phyloP scores from a whole-genome alignment of 306 rosid genomes.

The Casuarina cunninghamiana region DNA sequence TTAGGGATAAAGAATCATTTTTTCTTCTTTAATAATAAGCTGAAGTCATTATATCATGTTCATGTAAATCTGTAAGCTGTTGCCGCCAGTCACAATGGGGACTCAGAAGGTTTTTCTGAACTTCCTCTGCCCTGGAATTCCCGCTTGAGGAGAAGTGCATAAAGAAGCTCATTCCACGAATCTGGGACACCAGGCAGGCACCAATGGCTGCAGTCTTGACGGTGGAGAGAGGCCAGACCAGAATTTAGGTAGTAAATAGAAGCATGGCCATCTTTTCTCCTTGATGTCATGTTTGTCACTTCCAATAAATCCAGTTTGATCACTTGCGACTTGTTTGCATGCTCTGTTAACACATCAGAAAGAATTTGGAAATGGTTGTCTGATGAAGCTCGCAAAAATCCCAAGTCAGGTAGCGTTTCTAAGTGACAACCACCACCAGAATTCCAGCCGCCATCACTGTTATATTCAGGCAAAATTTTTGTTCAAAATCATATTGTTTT shows the following conservation, averaged over 20 bases:
- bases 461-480: slow-evolving; percentile 28
- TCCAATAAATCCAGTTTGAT: slow-evolving; percentile 60
- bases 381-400: slow-evolving; percentile 32
- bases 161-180: slow-evolving; percentile 86
- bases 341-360: slow-evolving; percentile 47
- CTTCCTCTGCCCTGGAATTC: slow-evolving; percentile 25
- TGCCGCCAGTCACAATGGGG: slow-evolving; percentile 19
- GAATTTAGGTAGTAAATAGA: slow-evolving; percentile 56
- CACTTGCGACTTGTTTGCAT: slow-evolving; percentile 32
- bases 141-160: slow-evolving; percentile 62
- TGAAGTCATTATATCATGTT: not conserved
- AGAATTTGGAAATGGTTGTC: slow-evolving; percentile 46
- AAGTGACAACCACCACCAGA: slow-evolving; percentile 84
- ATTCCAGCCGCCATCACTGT: slow-evolving; percentile 89
- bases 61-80: slow-evolving; percentile 15
- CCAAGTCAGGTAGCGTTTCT: slow-evolving; percentile 72
- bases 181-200: slow-evolving; percentile 96
- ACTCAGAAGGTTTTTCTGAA: slow-evolving; percentile 30
- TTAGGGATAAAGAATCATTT: not conserved
- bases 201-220: slow-evolving; percentile 97
- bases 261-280: slow-evolving; percentile 86
- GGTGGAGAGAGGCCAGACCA: slow-evolving; percentile 54
- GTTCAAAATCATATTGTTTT: slow-evolving; percentile 14
- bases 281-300: slow-evolving; percentile 63
- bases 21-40: slow-evolving; percentile 1